phyloP scores from a whole-genome alignment of 1,284 basidiomycete genomes.

The Heterobasidion parviporum region DNA sequence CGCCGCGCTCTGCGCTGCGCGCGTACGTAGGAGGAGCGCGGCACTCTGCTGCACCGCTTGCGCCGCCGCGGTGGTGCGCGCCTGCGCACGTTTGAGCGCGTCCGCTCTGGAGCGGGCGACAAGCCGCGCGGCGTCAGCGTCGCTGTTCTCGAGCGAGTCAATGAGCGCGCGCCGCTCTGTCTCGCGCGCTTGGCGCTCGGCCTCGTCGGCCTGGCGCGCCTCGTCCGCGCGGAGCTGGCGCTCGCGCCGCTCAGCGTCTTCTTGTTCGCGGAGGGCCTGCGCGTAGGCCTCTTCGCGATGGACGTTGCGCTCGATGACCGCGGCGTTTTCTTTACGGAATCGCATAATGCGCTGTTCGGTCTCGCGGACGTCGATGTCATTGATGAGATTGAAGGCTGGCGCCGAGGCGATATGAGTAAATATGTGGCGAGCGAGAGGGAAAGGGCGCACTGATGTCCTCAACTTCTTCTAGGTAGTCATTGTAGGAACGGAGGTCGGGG shows the following conservation, averaged over 20 bases:
- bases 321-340: constrained; percentile 77
- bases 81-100: constrained; percentile 48
- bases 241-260: constrained; percentile 65
- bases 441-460: constrained; percentile 81
- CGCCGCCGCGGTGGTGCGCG: constrained; percentile 35
- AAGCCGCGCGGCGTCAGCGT: constrained; percentile 59
- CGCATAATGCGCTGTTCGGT: constrained; percentile 81
- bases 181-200: constrained; percentile 72
- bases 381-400: constrained; percentile 90
- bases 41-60: constrained; percentile 36
- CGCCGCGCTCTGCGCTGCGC: constrained; percentile 47
- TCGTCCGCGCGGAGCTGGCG: constrained; percentile 66
- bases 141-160: constrained; percentile 63
- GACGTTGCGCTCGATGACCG: constrained; percentile 71
- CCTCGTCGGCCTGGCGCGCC: constrained; percentile 60
- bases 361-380: constrained; percentile 78
- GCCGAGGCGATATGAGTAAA: background rate
- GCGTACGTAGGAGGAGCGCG: constrained; percentile 45
- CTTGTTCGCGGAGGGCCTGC: constrained; percentile 62
- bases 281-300: constrained; percentile 72
- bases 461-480: constrained; percentile 94
- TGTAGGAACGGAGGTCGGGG: constrained; percentile 73
- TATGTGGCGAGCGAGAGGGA: background rate
- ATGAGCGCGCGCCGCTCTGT: constrained; percentile 69
- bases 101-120: constrained; percentile 65